A percentile compares a stretch with the other conserved stretches of the same genome.
These are phyloP conservation scores for cucumber (Cucumis sativus) DNA, from an alignment of 306 rosid species.

Conservation along the genomic window DNA sequence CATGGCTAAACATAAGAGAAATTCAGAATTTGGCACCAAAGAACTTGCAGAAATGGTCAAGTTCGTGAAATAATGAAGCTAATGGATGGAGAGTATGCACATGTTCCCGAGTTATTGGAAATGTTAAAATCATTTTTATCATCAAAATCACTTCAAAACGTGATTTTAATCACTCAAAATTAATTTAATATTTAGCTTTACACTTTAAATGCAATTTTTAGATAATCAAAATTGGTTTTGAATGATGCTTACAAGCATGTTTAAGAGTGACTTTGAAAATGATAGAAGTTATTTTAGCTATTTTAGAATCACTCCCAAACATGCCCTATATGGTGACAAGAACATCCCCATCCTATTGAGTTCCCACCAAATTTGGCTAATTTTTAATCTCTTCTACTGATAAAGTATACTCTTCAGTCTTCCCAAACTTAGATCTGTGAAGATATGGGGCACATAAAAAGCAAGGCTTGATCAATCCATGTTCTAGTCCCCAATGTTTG, in stretches of 20 bases:
- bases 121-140: too few relatives aligned
- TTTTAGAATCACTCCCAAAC: too few relatives aligned
- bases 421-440: background rate
- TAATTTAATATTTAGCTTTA: too few relatives aligned
- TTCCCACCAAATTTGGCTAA: background rate
- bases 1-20: background rate
- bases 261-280: too few relatives aligned
- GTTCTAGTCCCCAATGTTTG: background rate
- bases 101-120: too few relatives aligned
- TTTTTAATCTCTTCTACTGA: background rate
- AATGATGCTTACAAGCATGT: too few relatives aligned
- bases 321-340: background rate
- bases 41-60: background rate
- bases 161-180: too few relatives aligned
- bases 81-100: too few relatives aligned
- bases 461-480: background rate
- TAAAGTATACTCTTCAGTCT: background rate
- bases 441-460: background rate
- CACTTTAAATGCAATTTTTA: too few relatives aligned
- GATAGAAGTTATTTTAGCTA: too few relatives aligned
- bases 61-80: background rate
- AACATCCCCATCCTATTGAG: background rate
- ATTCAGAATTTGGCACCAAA: background rate
- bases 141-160: too few relatives aligned
- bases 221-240: too few relatives aligned